Evolutionary conservation across 805 yeast genomes (phyloP).

Genomic region (Clavispora fructus): DNA sequence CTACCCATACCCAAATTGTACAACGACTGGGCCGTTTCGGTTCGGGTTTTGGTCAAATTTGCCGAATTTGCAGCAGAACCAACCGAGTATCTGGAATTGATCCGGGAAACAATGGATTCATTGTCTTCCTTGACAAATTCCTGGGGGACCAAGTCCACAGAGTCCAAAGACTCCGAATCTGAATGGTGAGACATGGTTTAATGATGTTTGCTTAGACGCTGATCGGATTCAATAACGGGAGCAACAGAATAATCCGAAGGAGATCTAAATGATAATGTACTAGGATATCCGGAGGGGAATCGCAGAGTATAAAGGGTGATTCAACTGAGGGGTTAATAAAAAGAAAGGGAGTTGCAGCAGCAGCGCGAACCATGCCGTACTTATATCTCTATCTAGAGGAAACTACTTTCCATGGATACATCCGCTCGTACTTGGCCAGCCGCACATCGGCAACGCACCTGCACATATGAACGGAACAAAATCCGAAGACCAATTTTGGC

Average conservation of each 20-base stretch:
- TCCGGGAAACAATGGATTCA: not conserved
- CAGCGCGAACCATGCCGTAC: not conserved
- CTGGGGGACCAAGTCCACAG: slow-evolving; percentile 8
- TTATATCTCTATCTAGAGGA: not conserved
- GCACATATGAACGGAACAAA: not conserved
- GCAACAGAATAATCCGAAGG: too few relatives aligned
- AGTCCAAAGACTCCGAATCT: slow-evolving; percentile 5
- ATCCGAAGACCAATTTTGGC: not conserved
- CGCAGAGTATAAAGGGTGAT: not conserved
- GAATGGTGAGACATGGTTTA: not conserved
- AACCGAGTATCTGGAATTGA: slow-evolving; percentile 1
- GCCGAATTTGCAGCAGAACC: not conserved
- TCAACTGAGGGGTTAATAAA: not conserved
- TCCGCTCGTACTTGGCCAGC: not conserved
- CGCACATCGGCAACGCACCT: not conserved
- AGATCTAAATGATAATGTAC: not conserved
- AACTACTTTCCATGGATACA: slow-evolving; percentile 1
- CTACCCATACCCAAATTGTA: slow-evolving; percentile 56
- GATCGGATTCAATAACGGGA: not conserved
- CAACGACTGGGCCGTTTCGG: slow-evolving; percentile 73
- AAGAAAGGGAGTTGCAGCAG: too few relatives aligned
- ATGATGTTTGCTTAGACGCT: not conserved
- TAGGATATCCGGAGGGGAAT: not conserved
- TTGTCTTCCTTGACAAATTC: slow-evolving; percentile 4
- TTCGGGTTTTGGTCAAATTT: slow-evolving; percentile 29